Percentiles rank a stretch among this genome's conserved stretches.
Evolutionary conservation across 352 stramenopile genomes (phyloP).

Genomic region (Peronospora destructor): DNA sequence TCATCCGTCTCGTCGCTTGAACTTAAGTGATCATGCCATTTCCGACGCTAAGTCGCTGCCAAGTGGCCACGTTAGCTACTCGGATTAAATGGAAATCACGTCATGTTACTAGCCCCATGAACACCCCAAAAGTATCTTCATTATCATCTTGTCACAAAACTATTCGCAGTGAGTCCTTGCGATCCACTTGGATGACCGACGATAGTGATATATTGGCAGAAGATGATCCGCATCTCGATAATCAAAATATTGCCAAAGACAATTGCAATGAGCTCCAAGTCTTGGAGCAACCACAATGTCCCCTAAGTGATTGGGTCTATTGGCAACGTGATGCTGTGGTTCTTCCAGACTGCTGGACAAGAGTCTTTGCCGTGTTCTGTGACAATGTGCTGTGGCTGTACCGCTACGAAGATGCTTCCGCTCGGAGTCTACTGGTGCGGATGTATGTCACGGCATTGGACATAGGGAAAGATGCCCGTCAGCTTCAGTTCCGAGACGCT

Average conservation of each 20-base stretch:
- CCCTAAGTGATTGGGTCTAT: constrained; percentile 40
- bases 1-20: constrained; percentile 1
- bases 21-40: constrained; percentile 11
- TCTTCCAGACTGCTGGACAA: constrained; percentile 39
- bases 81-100: constrained; percentile 11
- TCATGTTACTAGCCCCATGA: not conserved
- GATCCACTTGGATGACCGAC: constrained; percentile 34
- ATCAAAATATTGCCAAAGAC: too few species aligned
- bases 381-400: constrained; percentile 34
- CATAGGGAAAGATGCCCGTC: constrained; percentile 8
- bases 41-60: constrained; percentile 6
- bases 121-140: constrained; percentile 1
- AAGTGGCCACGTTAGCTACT: constrained; percentile 5
- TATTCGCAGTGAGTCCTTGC: constrained; percentile 26
- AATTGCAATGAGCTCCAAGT: too few species aligned
- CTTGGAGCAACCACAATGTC: not conserved
- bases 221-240: constrained; percentile 6
- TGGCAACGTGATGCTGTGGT: constrained; percentile 33
- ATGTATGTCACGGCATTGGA: constrained; percentile 22
- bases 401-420: constrained; percentile 35
- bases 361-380: constrained; percentile 42
- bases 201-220: constrained; percentile 19
- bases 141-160: constrained; percentile 7
- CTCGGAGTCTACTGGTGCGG: constrained; percentile 26
- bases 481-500: constrained; percentile 21